These are phyloP conservation scores for Claviceps sp. DNA, from an alignment of 2,329 filamentous ascomycete species.

Conservation along the genomic window DNA sequence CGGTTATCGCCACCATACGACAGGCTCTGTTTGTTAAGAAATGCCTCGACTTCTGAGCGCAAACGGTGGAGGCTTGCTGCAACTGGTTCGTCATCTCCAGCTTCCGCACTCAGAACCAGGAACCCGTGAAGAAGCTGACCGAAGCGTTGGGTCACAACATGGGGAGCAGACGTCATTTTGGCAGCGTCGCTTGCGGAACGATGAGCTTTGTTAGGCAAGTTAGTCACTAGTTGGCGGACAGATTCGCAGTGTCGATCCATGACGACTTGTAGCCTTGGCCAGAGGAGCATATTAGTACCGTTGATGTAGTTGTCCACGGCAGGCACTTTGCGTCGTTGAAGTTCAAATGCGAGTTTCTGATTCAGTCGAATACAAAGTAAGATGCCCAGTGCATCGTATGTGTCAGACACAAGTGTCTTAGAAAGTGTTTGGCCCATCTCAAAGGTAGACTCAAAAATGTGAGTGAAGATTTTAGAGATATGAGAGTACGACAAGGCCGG, in stretches of 20 bases:
- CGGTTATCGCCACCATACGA: constrained; percentile 59
- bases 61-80: constrained; percentile 66
- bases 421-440: constrained; percentile 67
- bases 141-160: constrained; percentile 88
- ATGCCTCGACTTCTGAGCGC: constrained; percentile 68
- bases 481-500: constrained; percentile 60
- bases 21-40: constrained; percentile 66
- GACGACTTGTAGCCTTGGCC: constrained; percentile 87
- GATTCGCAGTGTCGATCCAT: constrained; percentile 92
- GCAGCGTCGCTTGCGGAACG: constrained; percentile 35
- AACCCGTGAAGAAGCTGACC: constrained; percentile 84
- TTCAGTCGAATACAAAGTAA: constrained; percentile 87
- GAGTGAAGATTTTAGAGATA: constrained; percentile 70
- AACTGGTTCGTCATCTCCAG: constrained; percentile 88
- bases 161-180: constrained; percentile 66
- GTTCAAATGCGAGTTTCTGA: constrained; percentile 85
- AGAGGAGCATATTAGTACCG: constrained; percentile 86
- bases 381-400: constrained; percentile 73
- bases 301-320: constrained; percentile 87
- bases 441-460: constrained; percentile 85
- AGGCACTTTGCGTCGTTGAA: constrained; percentile 83
- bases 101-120: constrained; percentile 70
- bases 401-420: constrained; percentile 60
- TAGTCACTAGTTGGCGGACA: constrained; percentile 49
- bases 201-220: constrained; percentile 32